Percentiles rank a stretch among this genome's conserved stretches.
These are phyloP conservation scores for Phytophthora pinifolia DNA, from an alignment of 352 stramenopile species.

Conservation along the genomic window DNA sequence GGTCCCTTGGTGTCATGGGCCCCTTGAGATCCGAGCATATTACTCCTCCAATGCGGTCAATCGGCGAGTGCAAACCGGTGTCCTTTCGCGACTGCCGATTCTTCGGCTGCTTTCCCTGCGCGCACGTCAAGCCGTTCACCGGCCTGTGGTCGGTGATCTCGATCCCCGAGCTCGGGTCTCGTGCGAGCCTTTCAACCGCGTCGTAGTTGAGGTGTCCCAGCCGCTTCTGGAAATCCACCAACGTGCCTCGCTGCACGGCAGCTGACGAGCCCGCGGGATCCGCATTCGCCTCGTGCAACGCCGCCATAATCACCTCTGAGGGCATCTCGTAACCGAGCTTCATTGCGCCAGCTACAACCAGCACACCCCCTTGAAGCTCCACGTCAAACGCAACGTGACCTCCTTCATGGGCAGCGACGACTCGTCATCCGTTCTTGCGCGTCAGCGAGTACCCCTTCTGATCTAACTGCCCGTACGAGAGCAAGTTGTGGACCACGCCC, in stretches of 20 bases:
- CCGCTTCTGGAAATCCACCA: neutral
- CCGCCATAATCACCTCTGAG: neutral
- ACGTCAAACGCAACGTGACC: neutral
- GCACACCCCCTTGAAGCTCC: neutral
- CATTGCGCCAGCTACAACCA: neutral
- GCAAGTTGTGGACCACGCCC: conserved; percentile 1
- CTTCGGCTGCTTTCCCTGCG: too few species aligned
- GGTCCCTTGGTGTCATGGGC: conserved; percentile 6
- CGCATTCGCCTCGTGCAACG: neutral
- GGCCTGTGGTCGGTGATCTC: too few species aligned
- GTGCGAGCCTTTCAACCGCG: neutral
- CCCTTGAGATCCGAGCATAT: conserved; percentile 8
- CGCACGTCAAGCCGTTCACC: too few species aligned
- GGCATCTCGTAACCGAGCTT: too few species aligned
- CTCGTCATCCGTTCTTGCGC: neutral
- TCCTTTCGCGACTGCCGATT: too few species aligned
- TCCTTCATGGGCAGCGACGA: neutral
- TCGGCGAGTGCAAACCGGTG: neutral
- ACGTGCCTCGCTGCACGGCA: neutral
- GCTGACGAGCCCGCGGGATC: neutral
- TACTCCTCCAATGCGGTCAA: conserved; percentile 23
- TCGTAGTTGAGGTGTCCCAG: neutral
- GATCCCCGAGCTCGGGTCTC: too few species aligned
- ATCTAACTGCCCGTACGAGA: neutral
- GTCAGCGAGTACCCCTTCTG: neutral